phyloP scores from a whole-genome alignment of 805 yeast species.

The Saccharomycopsis sp. region DNA sequence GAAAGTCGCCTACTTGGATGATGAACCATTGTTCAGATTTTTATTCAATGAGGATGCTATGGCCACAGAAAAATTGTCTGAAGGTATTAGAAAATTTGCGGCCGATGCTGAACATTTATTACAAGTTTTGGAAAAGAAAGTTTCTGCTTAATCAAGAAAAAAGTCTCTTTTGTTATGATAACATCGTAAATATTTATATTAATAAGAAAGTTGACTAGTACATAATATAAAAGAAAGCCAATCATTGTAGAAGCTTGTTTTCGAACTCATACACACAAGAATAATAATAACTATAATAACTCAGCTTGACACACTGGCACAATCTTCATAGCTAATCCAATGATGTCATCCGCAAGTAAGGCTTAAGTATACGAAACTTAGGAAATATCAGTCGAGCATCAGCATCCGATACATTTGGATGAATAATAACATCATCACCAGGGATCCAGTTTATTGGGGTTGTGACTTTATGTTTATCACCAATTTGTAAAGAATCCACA shows the following conservation, averaged over 20 bases:
- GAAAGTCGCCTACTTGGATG: conserved; percentile 75
- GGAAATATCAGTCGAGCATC: conserved; percentile 57
- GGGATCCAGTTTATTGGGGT: conserved; percentile 71
- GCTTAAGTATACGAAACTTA: conserved; percentile 52
- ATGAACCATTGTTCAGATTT: conserved; percentile 88
- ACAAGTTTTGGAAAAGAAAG: conserved; percentile 44
- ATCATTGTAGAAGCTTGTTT: no score
- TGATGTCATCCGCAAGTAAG: conserved; percentile 54
- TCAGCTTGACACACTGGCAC: no score
- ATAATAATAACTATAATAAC: no score
- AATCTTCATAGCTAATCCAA: conserved; percentile 12
- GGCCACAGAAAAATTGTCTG: conserved; percentile 96
- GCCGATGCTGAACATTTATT: conserved; percentile 83
- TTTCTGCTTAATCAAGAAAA: conserved; percentile 8
- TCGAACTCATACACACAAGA: no score
- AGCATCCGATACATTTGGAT: conserved; percentile 54
- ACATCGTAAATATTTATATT: no score
- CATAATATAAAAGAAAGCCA: no score
- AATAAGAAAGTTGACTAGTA: no score
- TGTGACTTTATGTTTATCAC: conserved; percentile 54
- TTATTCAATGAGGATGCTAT: conserved; percentile 90
- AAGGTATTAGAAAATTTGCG: conserved; percentile 96
- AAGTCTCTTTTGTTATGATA: no score
- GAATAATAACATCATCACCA: conserved; percentile 69
- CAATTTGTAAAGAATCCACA: conserved; percentile 60